phyloP scores from a whole-genome alignment of 768 basidiomycete genomes.

The Rhodotorula babjevae region DNA sequence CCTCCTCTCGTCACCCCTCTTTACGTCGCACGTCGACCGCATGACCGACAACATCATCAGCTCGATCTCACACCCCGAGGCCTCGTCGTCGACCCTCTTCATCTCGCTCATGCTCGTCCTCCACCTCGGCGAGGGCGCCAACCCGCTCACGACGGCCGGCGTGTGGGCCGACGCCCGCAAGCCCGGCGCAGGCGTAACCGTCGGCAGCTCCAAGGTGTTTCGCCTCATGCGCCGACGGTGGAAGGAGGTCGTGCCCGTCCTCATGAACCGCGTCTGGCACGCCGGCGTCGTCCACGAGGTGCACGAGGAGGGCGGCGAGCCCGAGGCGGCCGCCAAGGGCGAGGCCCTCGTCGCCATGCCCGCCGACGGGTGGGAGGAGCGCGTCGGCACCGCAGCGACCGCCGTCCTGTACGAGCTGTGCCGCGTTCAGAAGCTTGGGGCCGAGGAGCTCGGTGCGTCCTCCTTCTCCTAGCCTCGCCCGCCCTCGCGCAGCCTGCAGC shows the following conservation, averaged over 20 bases:
- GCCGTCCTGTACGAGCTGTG: conserved; percentile 76
- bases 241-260: conserved; percentile 69
- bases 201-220: conserved; percentile 32
- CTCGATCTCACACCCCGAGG: conserved; percentile 56
- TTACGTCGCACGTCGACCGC: conserved; percentile 82
- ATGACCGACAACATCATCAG: conserved; percentile 73
- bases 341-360: conserved; percentile 25
- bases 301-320: conserved; percentile 51
- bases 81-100: conserved; percentile 51
- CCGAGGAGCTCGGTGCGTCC: conserved; percentile 70
- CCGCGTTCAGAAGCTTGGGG: conserved; percentile 74
- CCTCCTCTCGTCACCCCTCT: conserved; percentile 77
- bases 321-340: not conserved
- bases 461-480: too few species aligned
- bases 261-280: conserved; percentile 72
- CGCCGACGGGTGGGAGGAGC: conserved; percentile 35
- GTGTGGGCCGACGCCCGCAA: not conserved
- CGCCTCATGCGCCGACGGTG: conserved; percentile 52
- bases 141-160: conserved; percentile 9
- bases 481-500: too few species aligned
- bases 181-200: conserved; percentile 5
- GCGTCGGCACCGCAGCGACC: conserved; percentile 39
- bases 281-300: conserved; percentile 68
- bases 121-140: conserved; percentile 13
- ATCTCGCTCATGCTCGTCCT: conserved; percentile 34